Percentiles rank a stretch among this genome's conserved stretches.
phyloP scores from a whole-genome alignment of 1,139 yeast species.

The Suhomyces guaymorum region DNA sequence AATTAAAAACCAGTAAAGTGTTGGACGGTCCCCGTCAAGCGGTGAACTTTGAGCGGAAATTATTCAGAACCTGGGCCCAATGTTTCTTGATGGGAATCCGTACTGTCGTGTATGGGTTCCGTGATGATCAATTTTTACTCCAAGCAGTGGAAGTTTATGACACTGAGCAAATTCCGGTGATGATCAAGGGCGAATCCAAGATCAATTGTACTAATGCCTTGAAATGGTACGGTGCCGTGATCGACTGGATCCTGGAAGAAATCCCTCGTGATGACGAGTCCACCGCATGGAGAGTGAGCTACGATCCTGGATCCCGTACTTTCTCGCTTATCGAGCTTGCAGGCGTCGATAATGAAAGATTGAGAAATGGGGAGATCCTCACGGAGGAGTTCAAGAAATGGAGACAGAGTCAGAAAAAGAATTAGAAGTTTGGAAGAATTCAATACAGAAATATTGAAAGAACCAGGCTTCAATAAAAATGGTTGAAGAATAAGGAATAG shows the following conservation, averaged over 20 bases:
- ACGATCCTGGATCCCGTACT: constrained; percentile 35
- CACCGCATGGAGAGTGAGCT: constrained; percentile 34
- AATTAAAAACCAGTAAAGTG: constrained; percentile 70
- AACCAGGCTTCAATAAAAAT: too few species aligned
- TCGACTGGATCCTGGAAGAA: constrained; percentile 69
- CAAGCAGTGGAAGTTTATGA: constrained; percentile 70
- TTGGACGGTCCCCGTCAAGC: constrained; percentile 56
- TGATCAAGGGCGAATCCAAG: constrained; percentile 43
- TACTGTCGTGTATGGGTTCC: constrained; percentile 77
- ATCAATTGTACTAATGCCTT: constrained; percentile 74
- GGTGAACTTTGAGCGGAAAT: constrained; percentile 65
- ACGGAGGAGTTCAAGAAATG: constrained; percentile 60
- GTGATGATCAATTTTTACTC: constrained; percentile 69
- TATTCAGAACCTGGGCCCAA: constrained; percentile 89
- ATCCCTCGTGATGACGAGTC: constrained; percentile 51
- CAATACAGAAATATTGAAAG: too few species aligned
- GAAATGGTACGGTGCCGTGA: constrained; percentile 81
- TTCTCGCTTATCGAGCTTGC: constrained; percentile 32
- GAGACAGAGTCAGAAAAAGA: constrained; percentile 37
- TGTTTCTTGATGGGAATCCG: constrained; percentile 84
- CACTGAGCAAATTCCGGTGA: constrained; percentile 75
- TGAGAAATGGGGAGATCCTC: constrained; percentile 45
- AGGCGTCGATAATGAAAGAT: constrained; percentile 27
- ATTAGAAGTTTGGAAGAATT: too few species aligned
- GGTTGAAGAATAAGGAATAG: too few species aligned